Conservation (phyloP, 2,329 filamentous ascomycete genomes). For the Colletotrichum sp. region DNA sequence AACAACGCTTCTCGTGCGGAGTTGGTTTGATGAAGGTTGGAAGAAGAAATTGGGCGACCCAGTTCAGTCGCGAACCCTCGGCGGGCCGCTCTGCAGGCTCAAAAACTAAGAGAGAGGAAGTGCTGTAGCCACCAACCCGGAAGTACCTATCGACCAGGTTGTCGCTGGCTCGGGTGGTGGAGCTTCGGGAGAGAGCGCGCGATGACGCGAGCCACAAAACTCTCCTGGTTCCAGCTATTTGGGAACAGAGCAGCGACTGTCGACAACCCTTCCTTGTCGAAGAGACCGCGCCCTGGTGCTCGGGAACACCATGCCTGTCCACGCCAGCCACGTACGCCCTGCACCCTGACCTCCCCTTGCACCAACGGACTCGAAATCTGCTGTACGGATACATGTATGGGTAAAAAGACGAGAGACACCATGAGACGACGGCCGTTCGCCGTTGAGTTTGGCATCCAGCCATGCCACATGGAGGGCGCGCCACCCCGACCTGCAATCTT, state of each 20-base stretch:
- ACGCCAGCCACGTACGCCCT: constrained; percentile 17
- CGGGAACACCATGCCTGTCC: constrained; percentile 13
- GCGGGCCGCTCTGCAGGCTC: constrained; percentile 13
- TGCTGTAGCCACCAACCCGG: neutral
- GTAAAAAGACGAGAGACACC: constrained; percentile 5
- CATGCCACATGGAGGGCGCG: neutral
- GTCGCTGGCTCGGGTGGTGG: constrained; percentile 13
- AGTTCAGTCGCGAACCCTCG: neutral
- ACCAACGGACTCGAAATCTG: constrained; percentile 9
- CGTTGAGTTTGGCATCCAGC: neutral
- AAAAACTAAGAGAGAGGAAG: constrained; percentile 3
- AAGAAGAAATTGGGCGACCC: neutral
- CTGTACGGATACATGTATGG: constrained; percentile 7
- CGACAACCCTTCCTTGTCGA: constrained; percentile 18
- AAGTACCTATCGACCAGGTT: neutral
- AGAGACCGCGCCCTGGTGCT: constrained; percentile 9
- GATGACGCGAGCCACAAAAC: constrained; percentile 24
- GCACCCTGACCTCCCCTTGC: constrained; percentile 1
- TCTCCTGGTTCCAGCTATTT: constrained; percentile 22
- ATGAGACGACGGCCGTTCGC: constrained; percentile 8
- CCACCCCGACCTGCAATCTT: neutral
- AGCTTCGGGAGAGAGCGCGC: constrained; percentile 18
- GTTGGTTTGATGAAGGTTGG: constrained; percentile 4
- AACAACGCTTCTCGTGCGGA: neutral
- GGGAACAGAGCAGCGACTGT: constrained; percentile 13